These are phyloP conservation scores for Chrysosporium keratinophilum DNA, from an alignment of 2,329 filamentous ascomycete species.

Conservation along the genomic window DNA sequence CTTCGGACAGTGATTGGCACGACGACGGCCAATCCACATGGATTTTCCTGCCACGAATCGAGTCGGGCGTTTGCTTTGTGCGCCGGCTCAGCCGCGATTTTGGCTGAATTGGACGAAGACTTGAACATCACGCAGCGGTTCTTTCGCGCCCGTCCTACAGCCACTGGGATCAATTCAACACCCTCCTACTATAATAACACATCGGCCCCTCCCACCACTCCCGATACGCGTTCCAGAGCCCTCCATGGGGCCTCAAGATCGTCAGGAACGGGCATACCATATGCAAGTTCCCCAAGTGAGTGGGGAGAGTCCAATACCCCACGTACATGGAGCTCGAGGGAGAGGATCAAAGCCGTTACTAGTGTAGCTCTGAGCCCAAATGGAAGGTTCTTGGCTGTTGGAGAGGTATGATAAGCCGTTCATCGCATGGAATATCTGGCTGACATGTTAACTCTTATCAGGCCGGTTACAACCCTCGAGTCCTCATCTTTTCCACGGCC, in stretches of 20 bases:
- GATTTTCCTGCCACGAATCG: conserved; percentile 69
- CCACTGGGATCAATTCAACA: conserved; percentile 56
- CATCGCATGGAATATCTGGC: conserved; percentile 4
- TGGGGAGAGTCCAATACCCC: conserved; percentile 50
- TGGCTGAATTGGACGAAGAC: conserved; percentile 66
- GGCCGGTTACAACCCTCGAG: conserved; percentile 84
- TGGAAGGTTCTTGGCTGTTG: conserved; percentile 77
- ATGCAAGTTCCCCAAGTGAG: conserved; percentile 42
- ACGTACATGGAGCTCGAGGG: conserved; percentile 76
- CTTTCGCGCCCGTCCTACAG: conserved; percentile 69
- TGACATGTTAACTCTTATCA: conserved; percentile 30
- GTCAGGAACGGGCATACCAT: conserved; percentile 33
- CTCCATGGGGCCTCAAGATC: conserved; percentile 36
- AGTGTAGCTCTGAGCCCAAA: conserved; percentile 82
- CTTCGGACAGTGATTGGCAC: conserved; percentile 82
- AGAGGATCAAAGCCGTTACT: conserved; percentile 88
- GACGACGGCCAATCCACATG: conserved; percentile 71
- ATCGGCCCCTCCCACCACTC: conserved; percentile 48
- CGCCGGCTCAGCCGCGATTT: conserved; percentile 84
- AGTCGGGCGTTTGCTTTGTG: conserved; percentile 72
- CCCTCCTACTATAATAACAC: conserved; percentile 44
- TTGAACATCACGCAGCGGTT: conserved; percentile 64
- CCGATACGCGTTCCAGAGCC: conserved; percentile 49
- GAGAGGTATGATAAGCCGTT: conserved; percentile 50
- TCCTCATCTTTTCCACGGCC: conserved; percentile 75